Percentiles rank a stretch among this genome's conserved stretches.
Conservation (phyloP, 345 rosid genomes). For the Sonneratia caseolaris region DNA sequence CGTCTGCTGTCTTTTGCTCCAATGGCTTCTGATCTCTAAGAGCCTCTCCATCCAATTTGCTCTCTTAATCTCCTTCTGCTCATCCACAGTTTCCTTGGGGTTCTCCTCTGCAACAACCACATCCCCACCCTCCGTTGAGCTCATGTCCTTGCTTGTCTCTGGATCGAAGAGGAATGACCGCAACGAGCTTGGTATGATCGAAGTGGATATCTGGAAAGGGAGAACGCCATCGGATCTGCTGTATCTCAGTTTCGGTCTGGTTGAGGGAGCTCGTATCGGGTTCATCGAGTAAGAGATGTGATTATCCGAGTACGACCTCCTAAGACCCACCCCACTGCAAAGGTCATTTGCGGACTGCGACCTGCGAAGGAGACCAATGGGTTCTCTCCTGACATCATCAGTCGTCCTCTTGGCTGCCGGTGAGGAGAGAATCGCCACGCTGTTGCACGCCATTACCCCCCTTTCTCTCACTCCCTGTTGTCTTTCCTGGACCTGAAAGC, state of each 20-base stretch:
- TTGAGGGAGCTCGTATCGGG: conserved; percentile 32
- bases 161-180: conserved; percentile 50
- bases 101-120: conserved; percentile 1
- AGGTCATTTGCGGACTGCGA: conserved; percentile 52
- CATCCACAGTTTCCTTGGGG: conserved; percentile 10
- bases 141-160: conserved; percentile 31
- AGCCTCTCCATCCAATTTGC: conserved; percentile 73
- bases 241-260: conserved; percentile 39
- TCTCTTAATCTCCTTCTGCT: conserved; percentile 32
- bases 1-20: conserved; percentile 32
- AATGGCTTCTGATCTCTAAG: conserved; percentile 47
- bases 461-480: background rate
- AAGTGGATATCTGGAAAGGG: conserved; percentile 46
- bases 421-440: conserved; percentile 37
- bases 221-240: conserved; percentile 47
- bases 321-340: conserved; percentile 26
- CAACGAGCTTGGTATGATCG: conserved; percentile 46
- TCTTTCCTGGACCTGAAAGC: conserved; percentile 1
- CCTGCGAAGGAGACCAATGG: conserved; percentile 32
- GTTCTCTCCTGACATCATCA: conserved; percentile 32
- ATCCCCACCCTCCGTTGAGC: conserved; percentile 16
- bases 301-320: conserved; percentile 55
- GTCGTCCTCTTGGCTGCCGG: conserved; percentile 17
- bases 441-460: conserved; percentile 40
- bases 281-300: conserved; percentile 40